These are phyloP conservation scores for Aspergillus proliferans DNA, from an alignment of 2,329 filamentous ascomycete species.

Conservation along the genomic window DNA sequence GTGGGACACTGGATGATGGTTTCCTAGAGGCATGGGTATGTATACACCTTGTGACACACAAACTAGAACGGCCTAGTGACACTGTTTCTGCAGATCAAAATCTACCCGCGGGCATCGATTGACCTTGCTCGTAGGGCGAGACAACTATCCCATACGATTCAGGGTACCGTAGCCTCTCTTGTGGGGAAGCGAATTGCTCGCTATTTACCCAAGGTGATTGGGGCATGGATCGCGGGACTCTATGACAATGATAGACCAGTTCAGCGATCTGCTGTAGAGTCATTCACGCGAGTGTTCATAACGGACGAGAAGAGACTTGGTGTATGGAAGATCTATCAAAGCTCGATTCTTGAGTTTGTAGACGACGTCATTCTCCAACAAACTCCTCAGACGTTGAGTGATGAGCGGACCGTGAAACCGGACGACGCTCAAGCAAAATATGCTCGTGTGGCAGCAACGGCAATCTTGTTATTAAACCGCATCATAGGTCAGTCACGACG, in stretches of 20 bases:
- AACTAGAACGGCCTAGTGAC: slow-evolving; percentile 5
- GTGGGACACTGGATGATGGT: slow-evolving; percentile 66
- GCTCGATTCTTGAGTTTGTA: slow-evolving; percentile 74
- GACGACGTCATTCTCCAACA: slow-evolving; percentile 70
- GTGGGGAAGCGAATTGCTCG: slow-evolving; percentile 77
- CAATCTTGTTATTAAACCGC: slow-evolving; percentile 49
- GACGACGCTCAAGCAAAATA: slow-evolving; percentile 88
- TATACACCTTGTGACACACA: slow-evolving; percentile 17
- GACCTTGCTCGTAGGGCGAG: slow-evolving; percentile 83
- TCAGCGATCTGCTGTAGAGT: slow-evolving; percentile 68
- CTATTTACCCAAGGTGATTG: slow-evolving; percentile 69
- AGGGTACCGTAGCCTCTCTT: slow-evolving; percentile 54
- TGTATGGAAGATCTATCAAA: slow-evolving; percentile 77
- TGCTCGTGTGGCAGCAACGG: slow-evolving; percentile 64
- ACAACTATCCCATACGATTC: slow-evolving; percentile 73
- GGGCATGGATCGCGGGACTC: slow-evolving; percentile 82
- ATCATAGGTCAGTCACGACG: slow-evolving; percentile 40
- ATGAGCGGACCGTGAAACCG: slow-evolving; percentile 73
- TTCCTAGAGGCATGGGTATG: slow-evolving; percentile 84
- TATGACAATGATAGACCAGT: slow-evolving; percentile 80
- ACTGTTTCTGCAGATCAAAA: slow-evolving; percentile 55
- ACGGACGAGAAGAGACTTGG: slow-evolving; percentile 70
- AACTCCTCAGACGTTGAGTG: slow-evolving; percentile 74
- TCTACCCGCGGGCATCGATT: slow-evolving; percentile 85
- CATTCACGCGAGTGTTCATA: slow-evolving; percentile 67